phyloP scores from a whole-genome alignment of 1,284 basidiomycete genomes.

The Cystobasidium sp. region DNA sequence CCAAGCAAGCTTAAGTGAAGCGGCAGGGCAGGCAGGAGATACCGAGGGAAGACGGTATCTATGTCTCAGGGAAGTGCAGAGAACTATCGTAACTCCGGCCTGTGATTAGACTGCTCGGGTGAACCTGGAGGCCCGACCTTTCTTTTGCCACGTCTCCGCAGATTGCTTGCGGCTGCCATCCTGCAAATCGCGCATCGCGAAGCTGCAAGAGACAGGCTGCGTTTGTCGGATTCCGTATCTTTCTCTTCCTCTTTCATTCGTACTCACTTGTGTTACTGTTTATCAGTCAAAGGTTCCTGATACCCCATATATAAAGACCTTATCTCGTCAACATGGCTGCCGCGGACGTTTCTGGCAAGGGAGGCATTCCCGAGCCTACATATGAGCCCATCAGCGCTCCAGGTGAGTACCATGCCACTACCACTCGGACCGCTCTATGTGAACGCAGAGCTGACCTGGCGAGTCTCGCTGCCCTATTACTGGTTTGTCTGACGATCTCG shows the following conservation, averaged over 20 bases:
- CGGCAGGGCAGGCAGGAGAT: neutral
- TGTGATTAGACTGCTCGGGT: neutral
- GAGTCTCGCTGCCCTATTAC: too few relatives aligned
- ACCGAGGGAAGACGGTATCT: neutral
- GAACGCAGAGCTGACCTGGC: too few relatives aligned
- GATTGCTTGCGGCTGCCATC: neutral
- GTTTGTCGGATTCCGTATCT: neutral
- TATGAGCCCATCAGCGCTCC: slow-evolving; percentile 38
- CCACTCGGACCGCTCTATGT: too few relatives aligned
- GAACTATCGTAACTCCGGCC: neutral
- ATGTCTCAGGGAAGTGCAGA: neutral
- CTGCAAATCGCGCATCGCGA: neutral
- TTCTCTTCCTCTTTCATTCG: slow-evolving; percentile 1
- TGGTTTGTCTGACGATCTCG: neutral
- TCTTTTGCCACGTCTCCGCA: slow-evolving; percentile 11
- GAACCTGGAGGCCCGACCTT: neutral
- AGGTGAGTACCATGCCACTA: slow-evolving; percentile 2
- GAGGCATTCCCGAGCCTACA: slow-evolving; percentile 45
- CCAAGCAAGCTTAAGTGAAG: too few relatives aligned
- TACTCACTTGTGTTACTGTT: too few relatives aligned
- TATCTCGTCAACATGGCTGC: slow-evolving; percentile 29
- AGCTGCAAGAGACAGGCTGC: neutral
- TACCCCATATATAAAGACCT: neutral
- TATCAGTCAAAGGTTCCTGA: neutral
- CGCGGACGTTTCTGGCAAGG: slow-evolving; percentile 43